These are phyloP conservation scores for Cudoniella acicularis DNA, from an alignment of 495 filamentous ascomycete species.

Conservation along the genomic window DNA sequence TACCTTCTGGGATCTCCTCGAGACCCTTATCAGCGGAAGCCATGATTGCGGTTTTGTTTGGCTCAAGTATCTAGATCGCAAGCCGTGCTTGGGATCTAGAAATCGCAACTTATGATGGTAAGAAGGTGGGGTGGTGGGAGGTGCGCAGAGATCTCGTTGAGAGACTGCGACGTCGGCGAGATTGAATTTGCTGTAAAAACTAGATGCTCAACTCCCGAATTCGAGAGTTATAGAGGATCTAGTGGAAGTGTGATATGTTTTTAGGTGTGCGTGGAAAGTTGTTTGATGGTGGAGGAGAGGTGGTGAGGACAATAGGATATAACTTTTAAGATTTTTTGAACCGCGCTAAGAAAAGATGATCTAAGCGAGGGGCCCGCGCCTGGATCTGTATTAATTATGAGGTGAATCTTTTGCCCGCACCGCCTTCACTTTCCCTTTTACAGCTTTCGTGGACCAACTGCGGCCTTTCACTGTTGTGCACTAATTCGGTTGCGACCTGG, in stretches of 20 bases:
- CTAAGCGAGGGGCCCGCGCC: too few species aligned
- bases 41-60: conserved; percentile 77
- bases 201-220: conserved; percentile 42
- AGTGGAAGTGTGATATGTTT: conserved; percentile 13
- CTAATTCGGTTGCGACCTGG: too few species aligned
- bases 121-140: conserved; percentile 37
- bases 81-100: conserved; percentile 59
- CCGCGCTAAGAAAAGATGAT: too few species aligned
- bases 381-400: not conserved
- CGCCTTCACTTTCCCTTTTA: not conserved
- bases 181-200: conserved; percentile 24
- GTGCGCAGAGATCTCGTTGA: conserved; percentile 25
- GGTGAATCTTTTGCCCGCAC: not conserved
- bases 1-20: conserved; percentile 91
- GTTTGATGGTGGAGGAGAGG: conserved; percentile 28
- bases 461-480: too few species aligned
- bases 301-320: conserved; percentile 1
- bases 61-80: conserved; percentile 63
- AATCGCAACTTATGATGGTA: conserved; percentile 34
- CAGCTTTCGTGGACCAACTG: not conserved
- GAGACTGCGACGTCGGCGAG: conserved; percentile 18
- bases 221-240: conserved; percentile 29
- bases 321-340: conserved; percentile 3
- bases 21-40: conserved; percentile 89
- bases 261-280: conserved; percentile 16